phyloP scores from a whole-genome alignment of 2,329 filamentous ascomycete genomes.

The Fusarium udum region DNA sequence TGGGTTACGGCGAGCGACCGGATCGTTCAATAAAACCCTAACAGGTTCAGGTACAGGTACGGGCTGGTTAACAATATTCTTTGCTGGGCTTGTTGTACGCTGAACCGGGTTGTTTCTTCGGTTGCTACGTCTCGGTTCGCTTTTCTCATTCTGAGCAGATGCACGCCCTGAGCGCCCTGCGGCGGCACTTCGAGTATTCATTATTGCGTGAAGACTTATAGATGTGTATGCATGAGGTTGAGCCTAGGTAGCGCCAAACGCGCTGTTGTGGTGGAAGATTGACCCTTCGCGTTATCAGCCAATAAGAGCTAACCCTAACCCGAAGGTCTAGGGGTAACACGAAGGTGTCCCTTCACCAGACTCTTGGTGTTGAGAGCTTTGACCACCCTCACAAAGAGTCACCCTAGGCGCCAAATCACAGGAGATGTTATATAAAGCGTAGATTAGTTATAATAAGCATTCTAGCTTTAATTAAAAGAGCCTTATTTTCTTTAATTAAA shows the following conservation, averaged over 20 bases:
- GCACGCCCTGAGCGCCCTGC: slow-evolving; percentile 16
- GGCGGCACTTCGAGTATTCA: slow-evolving; percentile 33
- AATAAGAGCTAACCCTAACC: slow-evolving; percentile 31
- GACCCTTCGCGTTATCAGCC: slow-evolving; percentile 10
- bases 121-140: slow-evolving; percentile 29
- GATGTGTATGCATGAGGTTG: not conserved
- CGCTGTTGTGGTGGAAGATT: not conserved
- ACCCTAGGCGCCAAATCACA: not conserved
- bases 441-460: too few relatives aligned
- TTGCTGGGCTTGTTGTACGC: not conserved
- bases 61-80: not conserved
- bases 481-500: too few relatives aligned
- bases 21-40: slow-evolving; percentile 15
- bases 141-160: slow-evolving; percentile 3
- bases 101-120: slow-evolving; percentile 7
- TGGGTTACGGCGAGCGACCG: slow-evolving; percentile 39
- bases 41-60: not conserved
- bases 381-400: not conserved
- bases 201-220: not conserved
- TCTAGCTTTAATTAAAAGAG: too few relatives aligned
- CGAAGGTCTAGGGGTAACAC: slow-evolving; percentile 1
- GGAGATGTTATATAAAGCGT: not conserved
- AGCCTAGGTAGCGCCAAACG: not conserved
- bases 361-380: slow-evolving; percentile 13
- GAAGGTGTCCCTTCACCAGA: not conserved